These are phyloP conservation scores for Nemania diffusa DNA, from an alignment of 2,329 filamentous ascomycete species.

Conservation along the genomic window DNA sequence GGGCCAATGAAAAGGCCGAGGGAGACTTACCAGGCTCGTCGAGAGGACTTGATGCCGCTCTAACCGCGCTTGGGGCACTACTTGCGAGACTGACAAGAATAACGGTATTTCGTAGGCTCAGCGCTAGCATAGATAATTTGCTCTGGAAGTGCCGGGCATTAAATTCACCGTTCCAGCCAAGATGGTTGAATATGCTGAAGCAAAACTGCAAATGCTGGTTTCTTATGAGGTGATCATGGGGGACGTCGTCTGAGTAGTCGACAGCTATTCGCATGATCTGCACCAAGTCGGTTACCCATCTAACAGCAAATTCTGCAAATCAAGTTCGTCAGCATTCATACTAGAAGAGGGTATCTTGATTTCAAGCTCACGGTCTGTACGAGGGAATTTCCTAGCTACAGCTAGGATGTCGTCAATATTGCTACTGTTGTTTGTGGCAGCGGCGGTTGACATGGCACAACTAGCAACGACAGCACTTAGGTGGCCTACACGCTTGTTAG, in stretches of 20 bases:
- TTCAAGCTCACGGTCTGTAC: conserved; percentile 50
- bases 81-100: conserved; percentile 72
- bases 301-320: conserved; percentile 64
- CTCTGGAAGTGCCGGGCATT: conserved; percentile 71
- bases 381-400: conserved; percentile 65
- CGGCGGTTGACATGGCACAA: conserved; percentile 64
- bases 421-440: conserved; percentile 56
- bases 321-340: conserved; percentile 13
- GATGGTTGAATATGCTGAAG: conserved; percentile 80
- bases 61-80: conserved; percentile 63
- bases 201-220: conserved; percentile 79
- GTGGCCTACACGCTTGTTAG: conserved; percentile 55
- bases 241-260: conserved; percentile 82
- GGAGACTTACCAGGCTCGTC: conserved; percentile 68
- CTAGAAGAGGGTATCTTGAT: background rate
- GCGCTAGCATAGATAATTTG: conserved; percentile 77
- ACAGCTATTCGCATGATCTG: conserved; percentile 76
- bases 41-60: conserved; percentile 67
- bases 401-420: conserved; percentile 79
- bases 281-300: conserved; percentile 74
- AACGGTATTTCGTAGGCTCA: conserved; percentile 79
- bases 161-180: conserved; percentile 76
- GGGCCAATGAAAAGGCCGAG: conserved; percentile 9
- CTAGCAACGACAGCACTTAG: conserved; percentile 70
- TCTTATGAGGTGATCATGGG: conserved; percentile 76